These are phyloP conservation scores for Stemphylium lycopersici DNA, from an alignment of 2,329 filamentous ascomycete species.

Conservation along the genomic window DNA sequence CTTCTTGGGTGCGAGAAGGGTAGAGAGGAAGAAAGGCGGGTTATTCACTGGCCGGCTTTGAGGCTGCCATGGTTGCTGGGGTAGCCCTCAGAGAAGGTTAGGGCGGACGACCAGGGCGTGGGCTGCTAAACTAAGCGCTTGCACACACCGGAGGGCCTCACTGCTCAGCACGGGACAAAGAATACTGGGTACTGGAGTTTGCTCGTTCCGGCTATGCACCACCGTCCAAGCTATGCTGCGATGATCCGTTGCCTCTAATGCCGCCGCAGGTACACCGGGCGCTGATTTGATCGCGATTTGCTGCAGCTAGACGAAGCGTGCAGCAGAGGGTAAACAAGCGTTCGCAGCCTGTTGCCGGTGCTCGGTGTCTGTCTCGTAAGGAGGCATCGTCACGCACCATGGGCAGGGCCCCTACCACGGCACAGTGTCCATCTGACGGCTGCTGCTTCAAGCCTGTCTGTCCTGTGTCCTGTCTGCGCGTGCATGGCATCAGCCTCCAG, in stretches of 20 bases:
- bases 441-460: slow-evolving; percentile 18
- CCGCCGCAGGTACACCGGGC: slow-evolving; percentile 21
- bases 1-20: slow-evolving; percentile 51
- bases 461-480: background rate
- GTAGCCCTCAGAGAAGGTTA: slow-evolving; percentile 37
- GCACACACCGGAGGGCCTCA: slow-evolving; percentile 34
- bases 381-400: background rate
- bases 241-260: slow-evolving; percentile 28
- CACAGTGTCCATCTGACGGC: slow-evolving; percentile 18
- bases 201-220: slow-evolving; percentile 25
- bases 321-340: slow-evolving; percentile 20
- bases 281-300: slow-evolving; percentile 20
- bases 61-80: slow-evolving; percentile 40
- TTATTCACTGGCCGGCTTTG: slow-evolving; percentile 45
- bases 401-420: background rate
- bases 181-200: slow-evolving; percentile 24
- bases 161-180: slow-evolving; percentile 30
- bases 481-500: slow-evolving; percentile 13
- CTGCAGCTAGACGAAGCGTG: slow-evolving; percentile 16
- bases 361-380: no score
- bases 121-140: slow-evolving; percentile 32
- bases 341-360: slow-evolving; percentile 4
- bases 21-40: slow-evolving; percentile 37
- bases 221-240: slow-evolving; percentile 24
- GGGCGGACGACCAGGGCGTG: slow-evolving; percentile 31